These are phyloP conservation scores for Iris pallida DNA, from an alignment of 116 monocot genomes.

Conservation along the genomic window DNA sequence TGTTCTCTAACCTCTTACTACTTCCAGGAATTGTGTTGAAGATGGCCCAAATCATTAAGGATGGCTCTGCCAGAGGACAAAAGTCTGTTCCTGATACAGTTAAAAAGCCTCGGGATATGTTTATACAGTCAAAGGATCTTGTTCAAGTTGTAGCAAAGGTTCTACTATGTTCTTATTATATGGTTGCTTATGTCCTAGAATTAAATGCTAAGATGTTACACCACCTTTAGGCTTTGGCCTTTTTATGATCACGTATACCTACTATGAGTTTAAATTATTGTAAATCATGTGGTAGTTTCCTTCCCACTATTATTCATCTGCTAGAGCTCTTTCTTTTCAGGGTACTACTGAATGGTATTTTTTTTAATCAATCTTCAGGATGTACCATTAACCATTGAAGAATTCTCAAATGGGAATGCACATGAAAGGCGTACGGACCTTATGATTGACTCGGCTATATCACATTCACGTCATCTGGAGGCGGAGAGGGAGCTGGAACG, in stretches of 20 bases:
- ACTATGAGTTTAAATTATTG: too few species aligned
- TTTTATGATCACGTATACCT: too few species aligned
- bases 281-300: too few species aligned
- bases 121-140: constrained; percentile 76
- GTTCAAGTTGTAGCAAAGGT: constrained; percentile 94
- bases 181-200: background rate
- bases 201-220: background rate
- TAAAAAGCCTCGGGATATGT: constrained; percentile 75
- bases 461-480: constrained; percentile 63
- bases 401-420: constrained; percentile 27
- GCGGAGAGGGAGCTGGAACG: constrained; percentile 75
- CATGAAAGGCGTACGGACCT: constrained; percentile 65
- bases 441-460: constrained; percentile 86
- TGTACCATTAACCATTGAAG: constrained; percentile 50
- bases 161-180: constrained; percentile 6
- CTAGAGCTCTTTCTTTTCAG: too few species aligned
- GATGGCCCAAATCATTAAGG: constrained; percentile 83
- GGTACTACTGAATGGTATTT: background rate
- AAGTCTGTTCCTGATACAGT: constrained; percentile 31
- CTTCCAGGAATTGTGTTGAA: constrained; percentile 79
- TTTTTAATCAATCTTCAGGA: constrained; percentile 40
- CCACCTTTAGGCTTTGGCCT: background rate
- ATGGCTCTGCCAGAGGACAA: constrained; percentile 60
- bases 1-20: background rate
- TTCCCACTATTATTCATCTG: too few species aligned